These are phyloP conservation scores for Skeletonema potamos DNA, from an alignment of 108 stramenopile species.

Conservation along the genomic window DNA sequence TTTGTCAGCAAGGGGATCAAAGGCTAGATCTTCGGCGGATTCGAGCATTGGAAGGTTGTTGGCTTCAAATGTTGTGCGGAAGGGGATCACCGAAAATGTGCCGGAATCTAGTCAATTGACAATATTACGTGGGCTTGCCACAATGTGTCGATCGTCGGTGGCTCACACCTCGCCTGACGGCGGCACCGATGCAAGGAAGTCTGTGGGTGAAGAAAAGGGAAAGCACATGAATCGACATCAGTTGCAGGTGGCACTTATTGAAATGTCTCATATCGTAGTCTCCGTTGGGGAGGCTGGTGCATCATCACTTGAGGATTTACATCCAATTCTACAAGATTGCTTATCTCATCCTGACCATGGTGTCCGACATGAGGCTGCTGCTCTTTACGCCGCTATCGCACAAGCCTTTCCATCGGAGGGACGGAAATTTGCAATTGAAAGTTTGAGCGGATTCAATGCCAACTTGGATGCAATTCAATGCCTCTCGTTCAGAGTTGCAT, in stretches of 20 bases:
- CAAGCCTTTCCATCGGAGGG: conserved; percentile 63
- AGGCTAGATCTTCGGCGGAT: conserved; percentile 68
- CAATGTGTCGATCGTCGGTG: conserved; percentile 33
- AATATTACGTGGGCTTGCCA: conserved; percentile 64
- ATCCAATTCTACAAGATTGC: conserved; percentile 56
- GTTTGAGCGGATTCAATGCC: conserved; percentile 37
- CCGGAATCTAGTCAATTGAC: conserved; percentile 70
- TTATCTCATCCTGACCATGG: conserved; percentile 73
- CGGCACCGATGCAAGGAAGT: conserved; percentile 9
- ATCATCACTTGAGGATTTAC: conserved; percentile 64
- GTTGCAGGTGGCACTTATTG: conserved; percentile 76
- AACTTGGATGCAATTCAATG: conserved; percentile 41
- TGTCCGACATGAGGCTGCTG: conserved; percentile 83
- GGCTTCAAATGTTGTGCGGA: conserved; percentile 60
- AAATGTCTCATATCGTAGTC: conserved; percentile 76
- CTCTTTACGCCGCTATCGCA: conserved; percentile 62
- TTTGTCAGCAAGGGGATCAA: conserved; percentile 34
- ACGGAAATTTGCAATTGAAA: conserved; percentile 50
- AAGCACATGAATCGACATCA: conserved; percentile 62
- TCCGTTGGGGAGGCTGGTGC: conserved; percentile 72
- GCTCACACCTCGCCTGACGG: conserved; percentile 11
- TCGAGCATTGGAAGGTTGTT: conserved; percentile 61
- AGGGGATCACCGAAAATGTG: conserved; percentile 70
- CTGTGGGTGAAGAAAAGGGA: conserved; percentile 19
- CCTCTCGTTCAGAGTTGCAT: conserved; percentile 14